Conservation (phyloP, 2,329 filamentous ascomycete genomes). For the Phyllachora maydis region DNA sequence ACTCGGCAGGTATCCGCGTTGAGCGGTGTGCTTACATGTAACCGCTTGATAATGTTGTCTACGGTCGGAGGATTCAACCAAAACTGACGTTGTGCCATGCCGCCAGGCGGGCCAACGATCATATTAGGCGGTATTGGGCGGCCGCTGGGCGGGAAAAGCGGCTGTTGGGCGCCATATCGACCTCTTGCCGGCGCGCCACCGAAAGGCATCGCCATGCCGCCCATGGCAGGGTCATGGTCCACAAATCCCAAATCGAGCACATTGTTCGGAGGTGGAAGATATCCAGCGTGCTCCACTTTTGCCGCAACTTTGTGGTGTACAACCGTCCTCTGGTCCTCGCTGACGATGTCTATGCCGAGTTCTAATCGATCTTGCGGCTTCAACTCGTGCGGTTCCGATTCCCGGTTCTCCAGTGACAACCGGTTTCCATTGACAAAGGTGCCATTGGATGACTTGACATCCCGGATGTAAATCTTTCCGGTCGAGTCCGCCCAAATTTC, state of each 20-base stretch:
- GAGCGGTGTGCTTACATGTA: conserved; percentile 39
- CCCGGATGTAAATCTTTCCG: conserved; percentile 86
- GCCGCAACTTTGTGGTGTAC: conserved; percentile 97
- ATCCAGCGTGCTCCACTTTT: conserved; percentile 87
- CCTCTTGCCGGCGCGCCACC: conserved; percentile 47
- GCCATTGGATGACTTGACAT: conserved; percentile 96
- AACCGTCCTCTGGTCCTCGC: conserved; percentile 94
- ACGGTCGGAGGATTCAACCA: conserved; percentile 81
- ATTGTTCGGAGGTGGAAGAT: conserved; percentile 53
- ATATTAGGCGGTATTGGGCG: conserved; percentile 36
- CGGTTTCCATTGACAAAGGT: conserved; percentile 92
- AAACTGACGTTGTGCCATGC: conserved; percentile 56
- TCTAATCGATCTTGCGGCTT: conserved; percentile 84
- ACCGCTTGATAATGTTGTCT: conserved; percentile 79
- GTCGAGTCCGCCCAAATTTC: conserved; percentile 78
- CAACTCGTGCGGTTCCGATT: conserved; percentile 88
- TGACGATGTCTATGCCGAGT: conserved; percentile 94
- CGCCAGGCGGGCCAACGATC: conserved; percentile 28
- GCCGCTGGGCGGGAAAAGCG: conserved; percentile 37
- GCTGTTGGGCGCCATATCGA: too few relatives aligned
- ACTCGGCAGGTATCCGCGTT: not conserved
- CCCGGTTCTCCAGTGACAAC: conserved; percentile 80
- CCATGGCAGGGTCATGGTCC: conserved; percentile 67
- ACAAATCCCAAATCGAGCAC: conserved; percentile 80
- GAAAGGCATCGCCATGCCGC: conserved; percentile 48